Evolutionary conservation across 441 rosid species (phyloP).

Genomic region (Rhodomyrtus psidioides): DNA sequence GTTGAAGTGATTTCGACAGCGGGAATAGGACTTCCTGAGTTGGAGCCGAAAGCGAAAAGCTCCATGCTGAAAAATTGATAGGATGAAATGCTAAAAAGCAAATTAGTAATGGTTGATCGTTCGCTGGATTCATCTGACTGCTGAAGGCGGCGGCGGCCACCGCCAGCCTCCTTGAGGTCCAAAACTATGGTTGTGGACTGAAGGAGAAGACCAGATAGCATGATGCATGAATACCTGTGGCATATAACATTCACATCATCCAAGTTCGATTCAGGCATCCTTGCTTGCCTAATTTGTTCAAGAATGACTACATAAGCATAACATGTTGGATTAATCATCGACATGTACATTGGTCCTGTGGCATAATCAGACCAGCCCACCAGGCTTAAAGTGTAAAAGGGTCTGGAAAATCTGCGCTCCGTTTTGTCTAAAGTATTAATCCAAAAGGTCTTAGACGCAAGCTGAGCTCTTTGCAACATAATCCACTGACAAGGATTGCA

Average conservation of each 20-base stretch:
- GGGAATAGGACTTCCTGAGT: not conserved
- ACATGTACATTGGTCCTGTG: not conserved
- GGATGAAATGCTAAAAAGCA: too few species aligned
- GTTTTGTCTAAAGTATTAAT: not conserved
- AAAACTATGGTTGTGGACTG: too few species aligned
- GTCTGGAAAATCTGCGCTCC: not conserved
- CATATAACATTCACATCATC: not conserved
- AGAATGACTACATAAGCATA: not conserved
- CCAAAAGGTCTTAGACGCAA: not conserved
- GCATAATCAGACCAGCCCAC: not conserved
- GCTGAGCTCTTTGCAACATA: not conserved
- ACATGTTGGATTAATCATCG: not conserved
- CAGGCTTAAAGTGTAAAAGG: not conserved
- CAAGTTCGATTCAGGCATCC: not conserved
- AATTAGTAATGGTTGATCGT: too few species aligned
- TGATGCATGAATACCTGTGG: too few species aligned
- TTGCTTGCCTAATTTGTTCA: not conserved
- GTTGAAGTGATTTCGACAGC: too few species aligned
- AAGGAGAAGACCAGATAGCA: too few species aligned
- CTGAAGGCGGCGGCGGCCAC: too few species aligned
- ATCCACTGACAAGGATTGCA: not conserved
- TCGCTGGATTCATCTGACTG: not conserved
- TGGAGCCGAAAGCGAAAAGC: fast-evolving
- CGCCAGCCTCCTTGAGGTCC: too few species aligned
- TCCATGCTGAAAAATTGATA: not conserved